Evolutionary conservation across 202 grass and related monocot species (phyloP).

Genomic region (Musa balbisiana): DNA sequence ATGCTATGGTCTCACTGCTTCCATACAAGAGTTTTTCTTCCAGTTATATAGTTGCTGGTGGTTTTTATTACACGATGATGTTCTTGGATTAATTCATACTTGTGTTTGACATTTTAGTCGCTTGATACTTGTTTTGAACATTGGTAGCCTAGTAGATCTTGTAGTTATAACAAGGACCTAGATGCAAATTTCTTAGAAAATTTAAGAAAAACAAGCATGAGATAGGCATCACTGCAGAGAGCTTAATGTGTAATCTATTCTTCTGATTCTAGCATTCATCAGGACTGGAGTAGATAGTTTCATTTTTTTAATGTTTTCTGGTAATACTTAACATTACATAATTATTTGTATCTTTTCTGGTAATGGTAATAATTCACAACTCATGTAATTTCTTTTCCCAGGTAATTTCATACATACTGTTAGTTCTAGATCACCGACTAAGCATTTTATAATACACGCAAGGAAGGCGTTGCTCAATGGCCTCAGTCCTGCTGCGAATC

Average conservation of each 20-base stretch:
- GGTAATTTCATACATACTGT: constrained; percentile 79
- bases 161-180: too few species aligned
- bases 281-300: neutral
- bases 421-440: constrained; percentile 70
- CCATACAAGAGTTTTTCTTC: too few species aligned
- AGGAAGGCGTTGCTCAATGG: constrained; percentile 91
- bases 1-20: too few species aligned
- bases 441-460: constrained; percentile 93
- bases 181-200: too few species aligned
- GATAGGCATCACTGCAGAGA: neutral
- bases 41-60: too few species aligned
- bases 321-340: too few species aligned
- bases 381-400: constrained; percentile 27
- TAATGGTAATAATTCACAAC: neutral
- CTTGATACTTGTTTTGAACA: too few species aligned
- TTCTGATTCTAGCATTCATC: neutral
- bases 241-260: neutral
- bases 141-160: too few species aligned
- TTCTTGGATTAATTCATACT: too few species aligned
- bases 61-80: too few species aligned
- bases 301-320: neutral
- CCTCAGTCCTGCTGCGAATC: constrained; percentile 77
- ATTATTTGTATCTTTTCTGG: neutral
- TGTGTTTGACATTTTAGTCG: too few species aligned
- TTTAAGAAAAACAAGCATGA: neutral